Evolutionary conservation across 768 basidiomycete species (phyloP).

Genomic region (Naematelia encephala): DNA sequence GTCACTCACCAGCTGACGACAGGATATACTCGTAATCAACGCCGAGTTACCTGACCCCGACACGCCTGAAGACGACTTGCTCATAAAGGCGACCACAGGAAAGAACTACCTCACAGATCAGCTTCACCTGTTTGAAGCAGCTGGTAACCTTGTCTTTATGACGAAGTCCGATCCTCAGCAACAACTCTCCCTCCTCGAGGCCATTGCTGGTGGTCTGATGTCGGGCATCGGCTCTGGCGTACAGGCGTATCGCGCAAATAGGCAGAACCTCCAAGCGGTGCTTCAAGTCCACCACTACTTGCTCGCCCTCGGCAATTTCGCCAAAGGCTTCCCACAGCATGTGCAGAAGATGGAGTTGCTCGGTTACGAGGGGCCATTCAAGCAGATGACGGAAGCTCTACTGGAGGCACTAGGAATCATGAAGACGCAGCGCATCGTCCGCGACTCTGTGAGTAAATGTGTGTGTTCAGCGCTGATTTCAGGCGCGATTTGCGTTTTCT

Average conservation of each 20-base stretch:
- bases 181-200: constrained; percentile 61
- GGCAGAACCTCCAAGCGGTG: constrained; percentile 70
- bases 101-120: constrained; percentile 78
- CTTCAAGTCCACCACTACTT: constrained; percentile 86
- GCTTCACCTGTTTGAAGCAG: constrained; percentile 88
- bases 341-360: constrained; percentile 23
- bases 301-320: constrained; percentile 89
- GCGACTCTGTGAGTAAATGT: constrained; percentile 73
- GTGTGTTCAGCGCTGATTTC: constrained; percentile 13
- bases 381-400: constrained; percentile 79
- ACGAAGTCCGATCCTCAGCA: constrained; percentile 64
- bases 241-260: constrained; percentile 58
- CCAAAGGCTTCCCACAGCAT: constrained; percentile 88
- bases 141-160: constrained; percentile 78
- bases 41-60: constrained; percentile 75
- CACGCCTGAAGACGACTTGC: constrained; percentile 58
- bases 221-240: constrained; percentile 59
- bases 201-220: constrained; percentile 77
- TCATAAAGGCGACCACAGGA: constrained; percentile 74
- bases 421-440: constrained; percentile 78
- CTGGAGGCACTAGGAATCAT: constrained; percentile 81
- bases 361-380: constrained; percentile 71
- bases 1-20: constrained; percentile 45
- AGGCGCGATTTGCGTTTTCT: constrained; percentile 92
- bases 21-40: constrained; percentile 73